phyloP scores from a whole-genome alignment of 179 eudicot genomes.

The Spergularia azorica region DNA sequence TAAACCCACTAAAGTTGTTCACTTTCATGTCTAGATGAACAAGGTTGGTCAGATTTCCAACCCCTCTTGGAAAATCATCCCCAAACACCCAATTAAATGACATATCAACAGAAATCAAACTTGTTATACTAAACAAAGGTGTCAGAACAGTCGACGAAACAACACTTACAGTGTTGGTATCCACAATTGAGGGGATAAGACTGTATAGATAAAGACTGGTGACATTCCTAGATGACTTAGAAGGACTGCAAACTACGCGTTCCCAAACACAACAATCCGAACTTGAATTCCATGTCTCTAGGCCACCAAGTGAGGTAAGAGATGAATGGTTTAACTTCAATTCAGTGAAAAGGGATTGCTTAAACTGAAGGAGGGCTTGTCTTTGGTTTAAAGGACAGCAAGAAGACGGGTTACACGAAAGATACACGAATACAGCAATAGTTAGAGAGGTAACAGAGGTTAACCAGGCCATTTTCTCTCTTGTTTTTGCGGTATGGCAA shows the following conservation, averaged over 20 bases:
- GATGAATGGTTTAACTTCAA: constrained; percentile 9
- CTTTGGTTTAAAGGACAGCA: constrained; percentile 47
- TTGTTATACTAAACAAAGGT: constrained; percentile 41
- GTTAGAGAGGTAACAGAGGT: neutral
- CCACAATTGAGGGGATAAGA: constrained; percentile 29
- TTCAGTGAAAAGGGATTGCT: constrained; percentile 23
- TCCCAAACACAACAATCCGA: constrained; percentile 50
- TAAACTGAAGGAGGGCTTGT: constrained; percentile 54
- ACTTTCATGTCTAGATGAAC: constrained; percentile 45
- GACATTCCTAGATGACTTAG: constrained; percentile 20
- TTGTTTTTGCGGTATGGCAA: constrained; percentile 25
- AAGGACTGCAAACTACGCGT: constrained; percentile 33
- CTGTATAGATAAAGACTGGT: constrained; percentile 38
- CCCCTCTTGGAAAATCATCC: constrained; percentile 45
- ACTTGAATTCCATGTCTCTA: constrained; percentile 46
- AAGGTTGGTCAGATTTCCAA: constrained; percentile 45
- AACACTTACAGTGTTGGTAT: neutral
- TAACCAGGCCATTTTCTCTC: constrained; percentile 22
- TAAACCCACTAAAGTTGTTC: constrained; percentile 49
- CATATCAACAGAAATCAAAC: constrained; percentile 41
- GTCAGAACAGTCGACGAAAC: constrained; percentile 30
- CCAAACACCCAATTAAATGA: constrained; percentile 39
- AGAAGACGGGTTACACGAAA: constrained; percentile 21
- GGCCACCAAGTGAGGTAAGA: constrained; percentile 17
- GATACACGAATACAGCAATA: constrained; percentile 10